phyloP scores from a whole-genome alignment of 257 asterid species.

The Buddleja alternifolia region DNA sequence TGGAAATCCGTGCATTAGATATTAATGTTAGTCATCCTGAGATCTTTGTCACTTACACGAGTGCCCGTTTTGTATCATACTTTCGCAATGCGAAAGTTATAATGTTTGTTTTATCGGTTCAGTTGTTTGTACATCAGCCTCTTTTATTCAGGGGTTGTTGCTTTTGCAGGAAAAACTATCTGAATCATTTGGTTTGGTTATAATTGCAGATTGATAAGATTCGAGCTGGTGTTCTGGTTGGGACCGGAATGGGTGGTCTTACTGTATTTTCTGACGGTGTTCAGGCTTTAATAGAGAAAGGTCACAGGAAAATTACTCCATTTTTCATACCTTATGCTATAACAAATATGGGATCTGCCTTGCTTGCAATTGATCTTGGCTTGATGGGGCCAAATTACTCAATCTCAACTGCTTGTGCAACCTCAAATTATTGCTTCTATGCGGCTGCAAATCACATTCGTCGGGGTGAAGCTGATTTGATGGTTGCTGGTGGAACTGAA shows the following conservation, averaged over 20 bases:
- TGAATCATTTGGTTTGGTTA: conserved; percentile 25
- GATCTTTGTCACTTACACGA: not conserved
- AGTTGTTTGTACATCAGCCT: not conserved
- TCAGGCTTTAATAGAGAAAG: conserved; percentile 50
- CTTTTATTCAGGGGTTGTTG: not conserved
- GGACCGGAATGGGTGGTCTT: conserved; percentile 62
- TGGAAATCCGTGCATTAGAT: conserved; percentile 2
- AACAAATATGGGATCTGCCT: conserved; percentile 60
- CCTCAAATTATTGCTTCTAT: conserved; percentile 67
- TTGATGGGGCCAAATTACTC: conserved; percentile 79
- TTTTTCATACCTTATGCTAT: conserved; percentile 57
- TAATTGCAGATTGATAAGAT: conserved; percentile 49
- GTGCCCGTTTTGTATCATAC: not conserved
- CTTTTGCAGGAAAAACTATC: not conserved
- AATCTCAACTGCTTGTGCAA: conserved; percentile 75
- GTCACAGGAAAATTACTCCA: conserved; percentile 52
- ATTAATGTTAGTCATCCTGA: conserved; percentile 15
- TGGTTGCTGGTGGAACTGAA: conserved; percentile 77
- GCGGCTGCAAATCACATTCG: conserved; percentile 79
- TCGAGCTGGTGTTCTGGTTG: conserved; percentile 59
- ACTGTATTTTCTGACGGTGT: conserved; percentile 46
- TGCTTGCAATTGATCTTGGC: conserved; percentile 66
- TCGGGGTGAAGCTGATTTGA: conserved; percentile 69
- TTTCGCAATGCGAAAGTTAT: not conserved
- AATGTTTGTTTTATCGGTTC: conserved; percentile 10